Base-by-base conservation (phyloP, 345 rosid species). In the Raphanus sativus region DNA sequence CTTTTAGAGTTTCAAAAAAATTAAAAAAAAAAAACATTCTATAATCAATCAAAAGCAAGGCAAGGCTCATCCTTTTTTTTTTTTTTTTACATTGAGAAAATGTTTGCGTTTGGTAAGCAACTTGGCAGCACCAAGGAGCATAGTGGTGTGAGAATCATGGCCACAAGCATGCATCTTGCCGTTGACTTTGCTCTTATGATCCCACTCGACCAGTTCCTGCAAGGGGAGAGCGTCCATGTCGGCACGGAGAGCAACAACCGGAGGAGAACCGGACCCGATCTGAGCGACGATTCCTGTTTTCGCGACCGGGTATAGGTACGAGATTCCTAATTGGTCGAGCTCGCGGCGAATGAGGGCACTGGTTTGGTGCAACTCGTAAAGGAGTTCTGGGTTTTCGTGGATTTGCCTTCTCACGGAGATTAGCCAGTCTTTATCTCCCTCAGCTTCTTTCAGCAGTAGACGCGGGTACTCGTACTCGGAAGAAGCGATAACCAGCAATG, bases 41-140 rank as follows among this genome's bases (percentile, higher is more conserved):
- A 21, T 21, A 21, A 21, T 21, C 21, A 21, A 21, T 21, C 21
- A 21, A 21, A 21, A 21, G 21, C 21, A 21, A 21, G 21, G 21
- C 21, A 21, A 21, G 21, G 21, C 21, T 21, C 21, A 21, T 21
- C 21, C 21, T 21, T 21, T 21, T 21, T 21, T 21, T 21, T n/a
- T n/a, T 21, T 45, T 67, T 33, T 33, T 0, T 71, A 94, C 97
- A 87, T 84, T 85, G 67, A 94, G 90, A 10, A 60, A 45, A 70
- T 86, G 82, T 73, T 89, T 80, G 38, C 89, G 92, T 74, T 86
- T 87, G 78, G 78, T 82, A 73, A 94, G 97, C 82, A 92, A 82
- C 81, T 90, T 92, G 17, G 97, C 97, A 62, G 97, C 95, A 29
- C 98, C 98, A 40, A 94, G 95, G 21, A 90, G 91, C 94, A 89